These are phyloP conservation scores for Paragyromitra xinjiangensis DNA, from an alignment of 495 filamentous ascomycete species.

Conservation along the genomic window DNA sequence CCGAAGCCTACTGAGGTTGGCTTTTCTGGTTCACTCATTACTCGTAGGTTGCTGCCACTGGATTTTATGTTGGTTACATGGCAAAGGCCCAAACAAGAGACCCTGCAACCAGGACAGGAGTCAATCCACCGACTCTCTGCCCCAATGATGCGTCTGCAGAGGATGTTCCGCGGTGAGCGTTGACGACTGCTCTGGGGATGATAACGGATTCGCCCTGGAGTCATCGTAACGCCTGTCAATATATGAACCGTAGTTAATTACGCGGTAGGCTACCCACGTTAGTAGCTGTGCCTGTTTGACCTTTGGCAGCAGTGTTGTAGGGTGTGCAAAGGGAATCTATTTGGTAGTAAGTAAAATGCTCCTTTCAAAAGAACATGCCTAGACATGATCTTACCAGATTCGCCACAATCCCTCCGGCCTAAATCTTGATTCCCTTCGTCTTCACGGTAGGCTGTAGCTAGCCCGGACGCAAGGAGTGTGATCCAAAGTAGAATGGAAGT, in stretches of 20 bases:
- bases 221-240: slow-evolving; percentile 7
- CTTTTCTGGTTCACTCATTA: neutral
- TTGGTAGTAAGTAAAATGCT: neutral
- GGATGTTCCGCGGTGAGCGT: slow-evolving; percentile 2
- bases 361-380: neutral
- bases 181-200: slow-evolving; percentile 22
- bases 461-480: slow-evolving; percentile 1
- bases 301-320: slow-evolving; percentile 7
- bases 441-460: neutral
- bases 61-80: neutral
- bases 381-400: slow-evolving; percentile 15
- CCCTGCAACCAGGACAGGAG: slow-evolving; percentile 17
- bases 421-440: neutral
- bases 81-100: slow-evolving; percentile 29
- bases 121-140: neutral
- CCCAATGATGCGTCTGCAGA: slow-evolving; percentile 7
- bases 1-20: neutral
- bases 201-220: slow-evolving; percentile 7
- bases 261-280: slow-evolving; percentile 1
- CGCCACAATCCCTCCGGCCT: neutral
- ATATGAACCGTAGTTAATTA: neutral
- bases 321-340: neutral
- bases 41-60: neutral
- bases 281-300: neutral
- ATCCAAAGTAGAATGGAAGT: slow-evolving; percentile 22